A percentile compares a stretch with the other conserved stretches of the same genome.
Conservation (phyloP, 75 land plant genomes). For the Pinus albicaulis region DNA sequence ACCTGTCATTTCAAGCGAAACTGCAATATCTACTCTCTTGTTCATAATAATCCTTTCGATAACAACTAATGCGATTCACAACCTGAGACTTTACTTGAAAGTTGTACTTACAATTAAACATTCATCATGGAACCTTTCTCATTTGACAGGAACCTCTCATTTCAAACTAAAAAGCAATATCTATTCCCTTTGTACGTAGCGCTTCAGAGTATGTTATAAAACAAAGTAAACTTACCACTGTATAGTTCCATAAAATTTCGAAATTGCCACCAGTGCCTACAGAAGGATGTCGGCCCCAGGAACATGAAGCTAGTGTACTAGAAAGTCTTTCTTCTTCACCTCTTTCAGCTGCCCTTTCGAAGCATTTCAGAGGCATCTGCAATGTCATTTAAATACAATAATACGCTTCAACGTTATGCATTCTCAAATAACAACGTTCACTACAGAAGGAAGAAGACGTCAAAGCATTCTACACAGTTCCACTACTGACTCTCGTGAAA, state of each 20-base stretch:
- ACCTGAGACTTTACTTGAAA: too few relatives aligned
- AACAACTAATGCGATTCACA: too few relatives aligned
- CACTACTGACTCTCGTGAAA: not conserved
- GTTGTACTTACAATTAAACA: not conserved
- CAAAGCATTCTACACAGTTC: not conserved
- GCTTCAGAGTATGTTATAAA: not conserved
- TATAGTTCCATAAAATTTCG: slow-evolving; percentile 53
- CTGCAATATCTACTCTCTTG: not conserved
- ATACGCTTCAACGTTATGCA: not conserved
- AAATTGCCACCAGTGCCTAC: slow-evolving; percentile 84
- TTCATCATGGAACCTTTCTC: not conserved
- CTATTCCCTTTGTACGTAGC: not conserved
- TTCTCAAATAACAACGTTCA: not conserved
- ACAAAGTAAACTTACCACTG: slow-evolving; percentile 23
- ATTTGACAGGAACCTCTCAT: not conserved
- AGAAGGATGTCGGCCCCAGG: slow-evolving; percentile 73
- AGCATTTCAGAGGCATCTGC: slow-evolving; percentile 73
- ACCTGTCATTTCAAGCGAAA: not conserved
- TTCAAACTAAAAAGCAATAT: not conserved
- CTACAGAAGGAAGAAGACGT: not conserved
- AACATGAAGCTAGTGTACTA: slow-evolving; percentile 62
- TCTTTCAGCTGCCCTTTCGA: slow-evolving; percentile 68
- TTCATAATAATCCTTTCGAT: not conserved
- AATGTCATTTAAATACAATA: slow-evolving; percentile 4
- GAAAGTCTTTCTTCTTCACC: slow-evolving; percentile 58